Percentiles rank a stretch among this genome's conserved stretches.
These are phyloP conservation scores for Mollisia scopiformis DNA, from an alignment of 2,329 filamentous ascomycete genomes.

Conservation along the genomic window DNA sequence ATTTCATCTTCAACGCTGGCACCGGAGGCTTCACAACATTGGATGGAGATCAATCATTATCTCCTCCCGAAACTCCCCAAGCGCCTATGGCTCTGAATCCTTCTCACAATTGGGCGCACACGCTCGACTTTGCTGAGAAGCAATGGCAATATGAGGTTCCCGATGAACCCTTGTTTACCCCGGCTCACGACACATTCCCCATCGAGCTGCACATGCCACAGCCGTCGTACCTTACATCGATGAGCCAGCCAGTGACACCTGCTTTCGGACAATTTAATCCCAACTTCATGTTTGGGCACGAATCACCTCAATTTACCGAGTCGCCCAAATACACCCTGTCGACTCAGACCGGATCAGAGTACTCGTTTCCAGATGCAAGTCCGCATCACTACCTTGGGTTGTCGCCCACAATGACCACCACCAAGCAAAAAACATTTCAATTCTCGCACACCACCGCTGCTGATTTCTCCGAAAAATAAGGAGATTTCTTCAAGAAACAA, in stretches of 20 bases:
- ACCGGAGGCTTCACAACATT: slow-evolving; percentile 27
- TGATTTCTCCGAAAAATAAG: slow-evolving; percentile 35
- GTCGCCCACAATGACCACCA: slow-evolving; percentile 28
- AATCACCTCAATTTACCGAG: slow-evolving; percentile 29
- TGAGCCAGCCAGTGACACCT: slow-evolving; percentile 37
- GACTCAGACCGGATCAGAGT: slow-evolving; percentile 30
- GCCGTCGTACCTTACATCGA: slow-evolving; percentile 26
- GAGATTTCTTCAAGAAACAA: slow-evolving; percentile 35
- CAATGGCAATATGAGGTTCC: slow-evolving; percentile 30
- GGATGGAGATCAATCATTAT: slow-evolving; percentile 31
- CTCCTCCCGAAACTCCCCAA: slow-evolving; percentile 36
- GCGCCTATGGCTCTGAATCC: slow-evolving; percentile 20
- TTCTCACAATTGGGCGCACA: slow-evolving; percentile 21
- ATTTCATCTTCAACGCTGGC: slow-evolving; percentile 29
- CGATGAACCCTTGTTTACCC: slow-evolving; percentile 35
- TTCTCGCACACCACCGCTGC: slow-evolving; percentile 37
- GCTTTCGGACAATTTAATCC: slow-evolving; percentile 34
- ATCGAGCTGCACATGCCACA: slow-evolving; percentile 33
- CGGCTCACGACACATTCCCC: slow-evolving; percentile 30
- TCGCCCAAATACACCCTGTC: slow-evolving; percentile 30
- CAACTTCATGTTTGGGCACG: slow-evolving; percentile 27
- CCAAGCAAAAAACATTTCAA: slow-evolving; percentile 37
- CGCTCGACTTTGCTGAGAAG: slow-evolving; percentile 24
- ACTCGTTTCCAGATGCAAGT: slow-evolving; percentile 29
- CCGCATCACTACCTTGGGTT: slow-evolving; percentile 20